Evolutionary conservation across 768 basidiomycete genomes (phyloP).

Genomic region (Cyclocybe aegerita): DNA sequence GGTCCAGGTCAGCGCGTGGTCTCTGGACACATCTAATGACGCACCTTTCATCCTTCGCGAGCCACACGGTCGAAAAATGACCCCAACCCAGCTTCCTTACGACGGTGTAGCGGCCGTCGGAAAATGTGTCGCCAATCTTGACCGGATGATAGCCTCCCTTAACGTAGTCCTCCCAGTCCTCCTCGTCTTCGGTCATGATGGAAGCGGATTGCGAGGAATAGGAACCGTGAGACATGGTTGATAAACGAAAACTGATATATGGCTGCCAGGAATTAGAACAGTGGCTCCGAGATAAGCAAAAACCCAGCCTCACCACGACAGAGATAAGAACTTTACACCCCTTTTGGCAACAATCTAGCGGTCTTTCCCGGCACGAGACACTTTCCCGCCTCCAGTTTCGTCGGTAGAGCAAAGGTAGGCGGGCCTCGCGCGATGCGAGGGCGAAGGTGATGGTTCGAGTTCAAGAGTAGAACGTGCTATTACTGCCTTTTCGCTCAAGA

Average conservation of each 20-base stretch:
- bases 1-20: slow-evolving; percentile 13
- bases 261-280: neutral
- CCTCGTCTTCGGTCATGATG: slow-evolving; percentile 88
- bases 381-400: too few species aligned
- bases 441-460: too few species aligned
- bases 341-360: neutral
- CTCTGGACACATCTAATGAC: slow-evolving; percentile 21
- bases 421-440: too few species aligned
- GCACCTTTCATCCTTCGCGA: slow-evolving; percentile 80
- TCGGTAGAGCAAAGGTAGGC: too few species aligned
- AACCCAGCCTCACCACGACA: neutral
- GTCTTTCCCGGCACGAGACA: too few species aligned
- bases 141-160: slow-evolving; percentile 90
- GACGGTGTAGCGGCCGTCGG: slow-evolving; percentile 82
- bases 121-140: slow-evolving; percentile 90
- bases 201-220: slow-evolving; percentile 72
- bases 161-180: slow-evolving; percentile 88
- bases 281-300: slow-evolving; percentile 19
- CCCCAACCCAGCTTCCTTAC: slow-evolving; percentile 97
- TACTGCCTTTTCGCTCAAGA: too few species aligned
- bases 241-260: slow-evolving; percentile 9
- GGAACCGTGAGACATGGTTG: slow-evolving; percentile 68
- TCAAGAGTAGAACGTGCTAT: too few species aligned
- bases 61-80: slow-evolving; percentile 93
- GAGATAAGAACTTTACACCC: slow-evolving; percentile 4